Evolutionary conservation across 1,284 basidiomycete genomes (phyloP).

Genomic region (Austroboletus rostrupii): DNA sequence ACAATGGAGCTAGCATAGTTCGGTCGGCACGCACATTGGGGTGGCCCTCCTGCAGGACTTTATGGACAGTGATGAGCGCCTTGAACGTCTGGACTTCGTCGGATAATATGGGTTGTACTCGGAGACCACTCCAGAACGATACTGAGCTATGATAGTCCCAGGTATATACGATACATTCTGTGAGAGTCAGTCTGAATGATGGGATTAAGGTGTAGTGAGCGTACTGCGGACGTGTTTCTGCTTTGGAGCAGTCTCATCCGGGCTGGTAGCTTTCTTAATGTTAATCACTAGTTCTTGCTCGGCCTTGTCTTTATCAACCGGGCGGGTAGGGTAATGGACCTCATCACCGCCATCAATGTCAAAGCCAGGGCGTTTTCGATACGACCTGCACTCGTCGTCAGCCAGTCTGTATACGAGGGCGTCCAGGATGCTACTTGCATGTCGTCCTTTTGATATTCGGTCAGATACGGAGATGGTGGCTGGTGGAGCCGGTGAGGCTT

Average conservation of each 20-base stretch:
- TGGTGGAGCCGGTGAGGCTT: neutral
- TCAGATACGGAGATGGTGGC: slow-evolving; percentile 1
- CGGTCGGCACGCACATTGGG: slow-evolving; percentile 63
- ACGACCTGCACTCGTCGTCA: slow-evolving; percentile 26
- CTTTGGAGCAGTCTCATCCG: slow-evolving; percentile 91
- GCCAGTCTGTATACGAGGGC: slow-evolving; percentile 12
- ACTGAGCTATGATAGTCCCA: slow-evolving; percentile 98
- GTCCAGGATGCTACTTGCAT: slow-evolving; percentile 24
- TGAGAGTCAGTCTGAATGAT: slow-evolving; percentile 12
- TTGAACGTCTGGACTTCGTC: slow-evolving; percentile 98
- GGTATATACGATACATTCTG: slow-evolving; percentile 95
- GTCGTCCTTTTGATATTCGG: slow-evolving; percentile 9
- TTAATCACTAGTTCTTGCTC: slow-evolving; percentile 88
- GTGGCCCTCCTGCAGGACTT: slow-evolving; percentile 93
- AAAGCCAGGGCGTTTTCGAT: slow-evolving; percentile 45
- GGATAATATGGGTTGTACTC: slow-evolving; percentile 90
- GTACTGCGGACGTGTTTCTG: slow-evolving; percentile 96
- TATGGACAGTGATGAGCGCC: slow-evolving; percentile 92
- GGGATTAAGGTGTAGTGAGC: slow-evolving; percentile 31
- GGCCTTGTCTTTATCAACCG: slow-evolving; percentile 95
- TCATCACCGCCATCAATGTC: slow-evolving; percentile 68
- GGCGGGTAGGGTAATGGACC: slow-evolving; percentile 88
- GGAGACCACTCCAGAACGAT: slow-evolving; percentile 92
- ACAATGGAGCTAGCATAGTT: neutral
- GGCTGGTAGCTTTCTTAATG: slow-evolving; percentile 94